Evolutionary conservation across 2,329 filamentous ascomycete species (phyloP).

Genomic region (Aphanocladium album): DNA sequence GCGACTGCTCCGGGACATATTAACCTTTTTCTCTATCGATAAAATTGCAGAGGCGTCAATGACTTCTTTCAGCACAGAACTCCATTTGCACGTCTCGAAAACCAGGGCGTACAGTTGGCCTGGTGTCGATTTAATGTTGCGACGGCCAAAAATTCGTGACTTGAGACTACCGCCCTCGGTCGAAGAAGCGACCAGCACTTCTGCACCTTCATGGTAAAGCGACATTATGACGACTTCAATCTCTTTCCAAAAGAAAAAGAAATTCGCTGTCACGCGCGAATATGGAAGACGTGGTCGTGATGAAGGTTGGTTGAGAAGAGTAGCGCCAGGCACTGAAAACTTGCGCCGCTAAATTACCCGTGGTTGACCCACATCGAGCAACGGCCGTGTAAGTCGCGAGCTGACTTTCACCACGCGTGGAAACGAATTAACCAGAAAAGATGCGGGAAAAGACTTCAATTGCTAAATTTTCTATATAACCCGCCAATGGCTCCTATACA

Average conservation of each 20-base stretch:
- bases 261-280: background rate
- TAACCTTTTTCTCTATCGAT: constrained; percentile 76
- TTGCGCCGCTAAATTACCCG: constrained; percentile 3
- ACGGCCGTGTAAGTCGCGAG: constrained; percentile 19
- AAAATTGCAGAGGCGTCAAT: constrained; percentile 75
- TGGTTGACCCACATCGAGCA: constrained; percentile 14
- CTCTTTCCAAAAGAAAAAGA: background rate
- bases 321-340: constrained; percentile 3
- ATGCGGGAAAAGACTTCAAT: background rate
- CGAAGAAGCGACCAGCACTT: constrained; percentile 58
- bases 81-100: constrained; percentile 88
- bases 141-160: constrained; percentile 73
- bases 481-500: constrained; percentile 5
- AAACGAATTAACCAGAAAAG: background rate
- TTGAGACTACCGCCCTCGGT: constrained; percentile 72
- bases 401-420: background rate
- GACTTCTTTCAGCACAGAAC: constrained; percentile 77
- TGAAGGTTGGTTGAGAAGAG: background rate
- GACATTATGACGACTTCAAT: constrained; percentile 57
- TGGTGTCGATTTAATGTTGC: constrained; percentile 68
- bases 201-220: constrained; percentile 87
- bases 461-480: constrained; percentile 2
- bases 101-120: constrained; percentile 84
- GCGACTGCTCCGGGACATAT: background rate
- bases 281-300: background rate